Evolutionary conservation across 2,329 filamentous ascomycete genomes (phyloP), one percentile per base, ranked within the genome.

Genomic region (Pseudocercospora macadamiae): DNA sequence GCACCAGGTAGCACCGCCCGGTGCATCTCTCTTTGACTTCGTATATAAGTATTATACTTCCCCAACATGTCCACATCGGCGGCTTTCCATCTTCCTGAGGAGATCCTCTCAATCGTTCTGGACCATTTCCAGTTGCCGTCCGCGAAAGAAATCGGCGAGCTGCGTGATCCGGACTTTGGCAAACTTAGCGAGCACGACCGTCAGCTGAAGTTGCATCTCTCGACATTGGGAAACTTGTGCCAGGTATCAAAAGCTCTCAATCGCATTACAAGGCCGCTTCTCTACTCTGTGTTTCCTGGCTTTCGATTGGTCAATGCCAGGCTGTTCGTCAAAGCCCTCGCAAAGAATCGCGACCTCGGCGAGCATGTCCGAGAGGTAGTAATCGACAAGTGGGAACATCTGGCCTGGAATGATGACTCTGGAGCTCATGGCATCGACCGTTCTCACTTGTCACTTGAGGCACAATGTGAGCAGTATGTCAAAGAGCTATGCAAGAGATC

Each of bases 341-440:
- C 39, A 1, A 52, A 53, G 26, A 54, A 53, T 37, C 10, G 53
- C 2, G 39, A 37, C 2, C 44, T 42, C 34, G 53, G 52, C 6
- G 9, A 42, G 3, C 30, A 34, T 36, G 57, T 56, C 19, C 39
- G 32, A 19, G 52, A 53, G 44, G 19, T 60, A 6, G 48, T 60
- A 6, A 56, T 60, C 3, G 57, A 60, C 47, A 60, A 60, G 23
- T 60, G 57, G 57, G 53, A 56, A 16, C 52, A 59, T 45, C n/a
- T 55, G 2, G 16, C 53, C 8, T 36, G 47, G 32, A n/a, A 19
- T 14, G 48, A 53, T 14, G 30, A 49, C 4, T 14, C 7, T 23
- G 42, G 42, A 26, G 42, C 42, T 4, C 37, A 54, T 25, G 25
- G 52, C 10, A 25, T 60, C 23, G 57, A 55, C 32, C 57, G 53